Conservation (phyloP, 805 yeast species). For the Candida ortonii region DNA sequence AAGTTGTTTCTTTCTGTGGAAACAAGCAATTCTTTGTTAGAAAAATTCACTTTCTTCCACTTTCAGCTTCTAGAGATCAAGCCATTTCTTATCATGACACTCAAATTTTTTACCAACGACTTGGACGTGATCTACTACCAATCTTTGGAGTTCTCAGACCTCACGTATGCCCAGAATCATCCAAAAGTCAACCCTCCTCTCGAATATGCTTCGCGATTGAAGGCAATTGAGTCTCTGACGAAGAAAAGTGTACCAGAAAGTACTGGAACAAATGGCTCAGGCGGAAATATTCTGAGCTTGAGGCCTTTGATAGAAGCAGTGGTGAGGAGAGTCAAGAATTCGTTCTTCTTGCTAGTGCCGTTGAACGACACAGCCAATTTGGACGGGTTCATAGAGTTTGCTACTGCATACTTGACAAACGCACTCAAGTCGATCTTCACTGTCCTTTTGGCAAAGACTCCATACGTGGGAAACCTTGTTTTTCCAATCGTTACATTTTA, state of each 20-base stretch:
- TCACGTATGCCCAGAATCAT: conserved; percentile 36
- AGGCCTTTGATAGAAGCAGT: conserved; percentile 2
- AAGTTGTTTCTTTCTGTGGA: conserved; percentile 13
- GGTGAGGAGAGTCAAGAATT: conserved; percentile 3
- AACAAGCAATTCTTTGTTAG: conserved; percentile 17
- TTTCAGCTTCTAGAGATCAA: conserved; percentile 39
- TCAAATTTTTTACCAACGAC: conserved; percentile 36
- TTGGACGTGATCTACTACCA: conserved; percentile 40
- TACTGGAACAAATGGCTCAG: conserved; percentile 4
- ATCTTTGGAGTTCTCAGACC: conserved; percentile 40
- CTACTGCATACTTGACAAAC: conserved; percentile 27
- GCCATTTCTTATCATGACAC: conserved; percentile 38
- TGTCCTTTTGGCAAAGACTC: conserved; percentile 36
- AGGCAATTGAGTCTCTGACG: conserved; percentile 2
- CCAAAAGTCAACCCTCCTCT: conserved; percentile 31
- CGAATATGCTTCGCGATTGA: conserved; percentile 12
- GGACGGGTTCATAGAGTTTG: conserved; percentile 20
- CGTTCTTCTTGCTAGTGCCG: conserved; percentile 2
- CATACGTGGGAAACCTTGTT: conserved; percentile 41
- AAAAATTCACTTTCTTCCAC: conserved; percentile 32
- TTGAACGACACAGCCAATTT: conserved; percentile 7
- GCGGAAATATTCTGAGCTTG: not conserved
- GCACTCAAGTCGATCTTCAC: conserved; percentile 31
- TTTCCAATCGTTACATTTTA: conserved; percentile 44
- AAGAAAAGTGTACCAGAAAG: not conserved